Percentiles rank a stretch among this genome's conserved stretches.
Conservation (phyloP, 441 rosid genomes). For the Pelargonium hybrid region DNA sequence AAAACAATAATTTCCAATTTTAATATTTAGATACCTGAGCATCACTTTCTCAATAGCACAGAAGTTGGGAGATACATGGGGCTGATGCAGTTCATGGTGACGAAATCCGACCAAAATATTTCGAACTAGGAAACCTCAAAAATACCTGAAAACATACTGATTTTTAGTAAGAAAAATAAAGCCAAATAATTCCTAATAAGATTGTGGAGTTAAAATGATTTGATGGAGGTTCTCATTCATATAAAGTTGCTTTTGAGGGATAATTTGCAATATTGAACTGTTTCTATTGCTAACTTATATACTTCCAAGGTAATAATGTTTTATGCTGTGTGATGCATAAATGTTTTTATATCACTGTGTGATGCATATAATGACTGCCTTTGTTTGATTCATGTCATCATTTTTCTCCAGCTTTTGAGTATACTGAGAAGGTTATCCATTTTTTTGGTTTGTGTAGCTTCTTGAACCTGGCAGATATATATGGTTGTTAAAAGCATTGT, state of each 20-base stretch:
- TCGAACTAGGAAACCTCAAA: background rate
- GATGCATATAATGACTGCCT: background rate
- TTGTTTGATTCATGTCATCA: background rate
- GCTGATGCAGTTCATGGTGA: background rate
- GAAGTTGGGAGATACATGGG: background rate
- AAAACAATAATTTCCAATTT: too few species aligned
- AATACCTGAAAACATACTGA: background rate
- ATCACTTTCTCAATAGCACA: background rate
- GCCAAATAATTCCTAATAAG: too few species aligned
- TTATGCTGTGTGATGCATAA: background rate
- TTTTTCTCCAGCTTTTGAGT: background rate
- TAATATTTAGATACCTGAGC: background rate
- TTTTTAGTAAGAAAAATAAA: background rate
- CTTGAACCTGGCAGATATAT: slow-evolving; percentile 89
- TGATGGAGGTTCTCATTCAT: too few species aligned
- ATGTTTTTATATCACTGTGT: background rate
- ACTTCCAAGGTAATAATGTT: background rate
- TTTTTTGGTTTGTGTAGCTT: slow-evolving; percentile 41
- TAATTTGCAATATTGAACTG: background rate
- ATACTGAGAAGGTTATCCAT: slow-evolving; percentile 10
- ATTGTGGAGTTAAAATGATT: too few species aligned
- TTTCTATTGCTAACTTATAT: background rate
- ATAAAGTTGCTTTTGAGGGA: background rate
- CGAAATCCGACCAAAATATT: background rate
- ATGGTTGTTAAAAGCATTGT: slow-evolving; percentile 80